Conservation (phyloP, 208 protist genomes). For the Leishmania lainsoni region DNA sequence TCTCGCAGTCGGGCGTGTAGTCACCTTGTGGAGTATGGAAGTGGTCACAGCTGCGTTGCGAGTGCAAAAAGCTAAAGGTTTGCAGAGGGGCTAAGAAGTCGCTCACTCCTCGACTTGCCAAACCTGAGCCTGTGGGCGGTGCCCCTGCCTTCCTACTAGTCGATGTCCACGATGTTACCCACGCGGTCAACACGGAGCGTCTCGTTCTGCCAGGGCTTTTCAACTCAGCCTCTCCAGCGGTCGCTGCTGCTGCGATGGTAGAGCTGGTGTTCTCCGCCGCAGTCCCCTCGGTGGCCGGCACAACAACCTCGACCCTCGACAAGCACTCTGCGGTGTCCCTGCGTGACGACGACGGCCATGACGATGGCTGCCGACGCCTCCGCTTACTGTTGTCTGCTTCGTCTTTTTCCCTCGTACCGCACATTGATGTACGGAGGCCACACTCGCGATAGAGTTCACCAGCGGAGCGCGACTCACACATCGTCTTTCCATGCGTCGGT, state of each 20-base stretch:
- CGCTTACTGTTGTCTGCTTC: background rate
- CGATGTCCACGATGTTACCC: background rate
- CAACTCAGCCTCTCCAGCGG: background rate
- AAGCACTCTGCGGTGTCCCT: background rate
- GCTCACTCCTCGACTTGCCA: background rate
- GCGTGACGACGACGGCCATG: slow-evolving; percentile 9
- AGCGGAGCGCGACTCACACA: slow-evolving; percentile 4
- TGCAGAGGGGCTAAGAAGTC: background rate
- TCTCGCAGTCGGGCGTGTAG: background rate
- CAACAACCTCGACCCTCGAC: background rate
- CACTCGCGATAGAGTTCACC: background rate
- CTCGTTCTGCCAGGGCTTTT: background rate
- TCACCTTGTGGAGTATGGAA: background rate
- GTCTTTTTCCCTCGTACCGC: background rate
- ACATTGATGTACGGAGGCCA: background rate
- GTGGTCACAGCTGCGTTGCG: background rate
- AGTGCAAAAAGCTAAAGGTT: background rate
- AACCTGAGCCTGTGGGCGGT: background rate
- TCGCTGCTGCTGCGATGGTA: background rate
- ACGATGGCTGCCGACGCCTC: background rate
- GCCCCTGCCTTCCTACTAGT: background rate
- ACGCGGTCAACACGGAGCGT: background rate
- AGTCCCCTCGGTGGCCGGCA: background rate
- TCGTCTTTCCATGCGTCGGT: background rate
- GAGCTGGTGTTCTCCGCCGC: background rate